These are phyloP conservation scores for Bryoerythrophyllum caledonicum DNA, from an alignment of 225 moss, liverwort and hornwort genomes.

Conservation along the genomic window DNA sequence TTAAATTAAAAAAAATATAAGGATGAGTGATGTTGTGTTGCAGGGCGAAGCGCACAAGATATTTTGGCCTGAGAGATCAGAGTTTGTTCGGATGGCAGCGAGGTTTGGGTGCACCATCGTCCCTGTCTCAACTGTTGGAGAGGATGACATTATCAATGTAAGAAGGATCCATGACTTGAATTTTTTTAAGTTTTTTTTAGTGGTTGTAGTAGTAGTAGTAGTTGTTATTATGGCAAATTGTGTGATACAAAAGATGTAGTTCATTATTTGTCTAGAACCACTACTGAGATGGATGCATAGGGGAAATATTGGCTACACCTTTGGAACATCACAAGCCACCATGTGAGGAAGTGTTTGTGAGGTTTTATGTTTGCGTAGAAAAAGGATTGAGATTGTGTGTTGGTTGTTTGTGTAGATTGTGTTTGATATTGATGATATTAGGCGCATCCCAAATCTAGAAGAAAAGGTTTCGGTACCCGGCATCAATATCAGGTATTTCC, in stretches of 20 bases:
- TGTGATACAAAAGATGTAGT: too few relatives aligned
- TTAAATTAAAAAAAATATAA: too few relatives aligned
- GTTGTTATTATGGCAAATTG: too few relatives aligned
- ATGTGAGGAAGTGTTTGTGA: too few relatives aligned
- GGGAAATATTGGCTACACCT: too few relatives aligned
- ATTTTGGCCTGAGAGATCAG: constrained; percentile 83
- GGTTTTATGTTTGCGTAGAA: too few relatives aligned
- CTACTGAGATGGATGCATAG: too few relatives aligned
- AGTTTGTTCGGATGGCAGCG: constrained; percentile 85
- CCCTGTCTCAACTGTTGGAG: constrained; percentile 75
- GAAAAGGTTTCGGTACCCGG: constrained; percentile 25
- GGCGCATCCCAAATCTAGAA: constrained; percentile 54
- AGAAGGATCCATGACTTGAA: neutral
- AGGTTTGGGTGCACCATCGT: constrained; percentile 80
- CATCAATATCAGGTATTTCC: constrained; percentile 31
- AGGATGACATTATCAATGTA: constrained; percentile 75
- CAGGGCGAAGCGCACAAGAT: constrained; percentile 76
- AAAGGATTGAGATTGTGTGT: too few relatives aligned
- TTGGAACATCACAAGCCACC: too few relatives aligned
- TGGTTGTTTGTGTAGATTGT: constrained; percentile 44
- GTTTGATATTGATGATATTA: constrained; percentile 60
- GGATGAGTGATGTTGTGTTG: neutral
- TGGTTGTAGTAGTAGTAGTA: too few relatives aligned
- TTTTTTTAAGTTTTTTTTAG: too few relatives aligned
- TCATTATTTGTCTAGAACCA: too few relatives aligned